Conservation (phyloP, 805 yeast genomes). For the Schwanniomyces polymorphus region DNA sequence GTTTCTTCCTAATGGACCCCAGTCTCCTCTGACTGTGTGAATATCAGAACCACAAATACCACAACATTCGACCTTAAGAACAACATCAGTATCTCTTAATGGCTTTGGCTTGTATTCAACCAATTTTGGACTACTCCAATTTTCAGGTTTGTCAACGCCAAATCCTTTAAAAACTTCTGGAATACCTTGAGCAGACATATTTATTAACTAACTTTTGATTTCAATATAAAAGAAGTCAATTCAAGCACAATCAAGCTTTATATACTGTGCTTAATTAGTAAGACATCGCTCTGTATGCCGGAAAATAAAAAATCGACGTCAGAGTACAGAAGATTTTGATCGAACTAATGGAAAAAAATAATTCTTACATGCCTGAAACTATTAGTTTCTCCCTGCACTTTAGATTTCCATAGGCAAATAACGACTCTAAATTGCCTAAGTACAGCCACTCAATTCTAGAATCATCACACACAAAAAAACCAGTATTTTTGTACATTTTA, state of each 20-base stretch:
- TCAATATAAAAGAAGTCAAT: not conserved
- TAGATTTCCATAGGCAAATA: too few species aligned
- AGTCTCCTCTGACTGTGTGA: constrained; percentile 51
- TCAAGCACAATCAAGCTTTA: too few species aligned
- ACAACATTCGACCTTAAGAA: constrained; percentile 55
- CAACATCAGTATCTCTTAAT: constrained; percentile 42
- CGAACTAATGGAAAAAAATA: too few species aligned
- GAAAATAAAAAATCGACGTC: not conserved
- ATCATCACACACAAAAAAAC: too few species aligned
- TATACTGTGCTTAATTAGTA: too few species aligned
- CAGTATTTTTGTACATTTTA: too few species aligned
- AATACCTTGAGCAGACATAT: constrained; percentile 4
- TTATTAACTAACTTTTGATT: not conserved
- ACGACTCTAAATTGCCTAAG: too few species aligned
- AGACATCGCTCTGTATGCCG: not conserved
- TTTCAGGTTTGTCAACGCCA: constrained; percentile 20
- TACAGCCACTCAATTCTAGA: too few species aligned
- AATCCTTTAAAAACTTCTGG: constrained; percentile 31
- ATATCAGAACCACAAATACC: constrained; percentile 67
- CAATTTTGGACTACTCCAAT: constrained; percentile 28
- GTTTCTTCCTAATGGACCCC: constrained; percentile 41
- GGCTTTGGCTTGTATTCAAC: constrained; percentile 24
- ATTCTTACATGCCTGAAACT: too few species aligned
- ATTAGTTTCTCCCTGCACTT: too few species aligned
- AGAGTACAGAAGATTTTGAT: not conserved